Percentiles rank a stretch among this genome's conserved stretches.
phyloP scores from a whole-genome alignment of 495 filamentous ascomycete species.

The Achaetomiella virescens region DNA sequence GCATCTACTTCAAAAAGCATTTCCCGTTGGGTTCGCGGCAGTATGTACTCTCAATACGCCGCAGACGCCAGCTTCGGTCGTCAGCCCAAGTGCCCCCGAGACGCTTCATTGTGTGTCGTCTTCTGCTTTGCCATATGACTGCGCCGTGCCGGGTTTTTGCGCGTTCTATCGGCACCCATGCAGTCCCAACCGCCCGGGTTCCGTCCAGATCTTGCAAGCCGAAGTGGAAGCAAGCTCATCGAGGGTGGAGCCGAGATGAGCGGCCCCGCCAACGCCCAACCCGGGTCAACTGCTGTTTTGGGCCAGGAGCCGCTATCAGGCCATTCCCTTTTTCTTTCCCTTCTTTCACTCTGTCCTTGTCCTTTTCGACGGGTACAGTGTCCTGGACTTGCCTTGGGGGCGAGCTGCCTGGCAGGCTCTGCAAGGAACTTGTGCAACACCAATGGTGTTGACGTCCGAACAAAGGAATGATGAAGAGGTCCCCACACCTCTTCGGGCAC shows the following conservation, averaged over 20 bases:
- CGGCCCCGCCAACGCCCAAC: neutral
- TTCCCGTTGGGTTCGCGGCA: no score
- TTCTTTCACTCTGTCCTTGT: neutral
- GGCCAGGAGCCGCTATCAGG: neutral
- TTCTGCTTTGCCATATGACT: neutral
- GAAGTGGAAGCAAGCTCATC: neutral
- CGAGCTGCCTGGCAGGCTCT: neutral
- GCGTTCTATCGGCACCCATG: neutral
- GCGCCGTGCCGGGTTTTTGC: neutral
- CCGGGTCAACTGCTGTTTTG: neutral
- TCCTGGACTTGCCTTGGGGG: neutral
- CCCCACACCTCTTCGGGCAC: constrained; percentile 1
- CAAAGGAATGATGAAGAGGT: neutral
- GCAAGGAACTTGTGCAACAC: constrained; percentile 22
- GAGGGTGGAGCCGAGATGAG: constrained; percentile 4
- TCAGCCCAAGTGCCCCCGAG: neutral
- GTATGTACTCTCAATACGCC: neutral
- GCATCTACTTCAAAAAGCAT: no score
- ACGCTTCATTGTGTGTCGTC: neutral
- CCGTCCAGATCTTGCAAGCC: neutral
- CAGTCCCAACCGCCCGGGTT: constrained; percentile 5
- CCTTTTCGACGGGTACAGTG: neutral
- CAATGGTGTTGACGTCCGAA: constrained; percentile 3
- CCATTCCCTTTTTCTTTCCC: neutral
- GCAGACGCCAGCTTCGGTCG: neutral